Evolutionary conservation across 768 basidiomycete species (phyloP), one percentile per base, ranked within the genome.

Genomic region (Lactarius evosmus): DNA sequence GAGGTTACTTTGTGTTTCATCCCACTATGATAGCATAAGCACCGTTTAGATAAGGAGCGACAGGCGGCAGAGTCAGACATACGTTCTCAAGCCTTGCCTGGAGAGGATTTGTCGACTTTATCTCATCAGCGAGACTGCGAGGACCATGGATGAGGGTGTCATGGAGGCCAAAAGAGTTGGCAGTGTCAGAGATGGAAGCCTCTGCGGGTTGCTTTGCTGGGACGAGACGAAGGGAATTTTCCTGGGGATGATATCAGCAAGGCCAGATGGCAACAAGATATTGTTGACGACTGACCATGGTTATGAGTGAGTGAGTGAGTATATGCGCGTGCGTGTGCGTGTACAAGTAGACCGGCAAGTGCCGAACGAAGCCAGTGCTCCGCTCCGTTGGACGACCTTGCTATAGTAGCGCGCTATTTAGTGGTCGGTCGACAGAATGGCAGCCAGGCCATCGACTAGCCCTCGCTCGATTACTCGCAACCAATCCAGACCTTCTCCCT

Each of bases 141-240:
- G 88, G 86, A 3, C 96, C 96, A 75, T 95, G 86, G 57, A 85
- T 82, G 60, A 99, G 82, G 3, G 91, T 85, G 74, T 98, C 94
- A 74, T 97, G 96, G 1, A 94, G 80, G 44, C 95, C 95, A 59
- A 92, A 77, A 67, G 81, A 81, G 75, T 88, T 89, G 58, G 85
- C 82, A 7, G 86, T 92, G 73, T 86, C 81, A 64, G 82, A 75
- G 52, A 90, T 72, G 5, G 90, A 85, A 2, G 88, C 90, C 14
- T 82, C 76, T 74, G 88, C 86, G 56, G 80, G 71, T 46, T 75
- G 71, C 58, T 72, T 69, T 7, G 80, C 74, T 17, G 92, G 92
- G 2, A 88, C 84, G 66, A 93, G 76, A 68, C 85, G 83, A 61
- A 85, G 75, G 36, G 89, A 85, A 16, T 81, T 68, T 2, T 82